Conservation (phyloP, 2,329 filamentous ascomycete species). For the Aspergillus intermedius region DNA sequence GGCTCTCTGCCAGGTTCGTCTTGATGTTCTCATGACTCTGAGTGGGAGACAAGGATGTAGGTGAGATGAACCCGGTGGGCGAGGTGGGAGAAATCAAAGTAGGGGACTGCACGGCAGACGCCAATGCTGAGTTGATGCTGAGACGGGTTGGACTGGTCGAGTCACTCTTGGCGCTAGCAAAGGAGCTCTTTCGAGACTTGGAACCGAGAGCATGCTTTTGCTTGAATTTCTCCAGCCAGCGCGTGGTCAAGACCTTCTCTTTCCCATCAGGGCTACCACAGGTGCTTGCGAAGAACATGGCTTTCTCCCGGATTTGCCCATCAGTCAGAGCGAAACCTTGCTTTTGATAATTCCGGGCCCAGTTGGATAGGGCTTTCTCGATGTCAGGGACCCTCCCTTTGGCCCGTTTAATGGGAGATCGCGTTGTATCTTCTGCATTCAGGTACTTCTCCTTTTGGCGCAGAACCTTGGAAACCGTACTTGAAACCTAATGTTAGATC, state of each 20-base stretch:
- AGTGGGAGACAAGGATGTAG: conserved; percentile 63
- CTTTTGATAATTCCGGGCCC: conserved; percentile 74
- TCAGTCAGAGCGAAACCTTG: conserved; percentile 69
- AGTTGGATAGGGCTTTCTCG: conserved; percentile 81
- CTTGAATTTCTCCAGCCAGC: conserved; percentile 94
- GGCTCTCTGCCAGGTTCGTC: conserved; percentile 50
- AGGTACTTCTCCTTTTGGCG: conserved; percentile 93
- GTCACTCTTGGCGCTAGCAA: conserved; percentile 52
- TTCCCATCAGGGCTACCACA: conserved; percentile 66
- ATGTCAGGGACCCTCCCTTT: conserved; percentile 88
- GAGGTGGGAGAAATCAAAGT: conserved; percentile 64
- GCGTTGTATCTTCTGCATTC: conserved; percentile 68
- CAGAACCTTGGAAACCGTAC: conserved; percentile 97
- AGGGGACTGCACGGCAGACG: conserved; percentile 57
- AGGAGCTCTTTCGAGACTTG: conserved; percentile 49
- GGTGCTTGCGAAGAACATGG: conserved; percentile 69
- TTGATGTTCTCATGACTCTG: conserved; percentile 66
- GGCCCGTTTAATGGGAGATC: conserved; percentile 70
- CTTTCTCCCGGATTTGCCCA: conserved; percentile 77
- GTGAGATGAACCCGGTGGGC: conserved; percentile 58
- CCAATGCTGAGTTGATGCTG: conserved; percentile 47
- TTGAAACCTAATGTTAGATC: conserved; percentile 45
- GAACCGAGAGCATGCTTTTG: conserved; percentile 66
- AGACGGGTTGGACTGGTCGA: conserved; percentile 57
- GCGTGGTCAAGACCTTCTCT: conserved; percentile 62